Evolutionary conservation across 441 rosid species (phyloP).

Genomic region (Breynia disticha): DNA sequence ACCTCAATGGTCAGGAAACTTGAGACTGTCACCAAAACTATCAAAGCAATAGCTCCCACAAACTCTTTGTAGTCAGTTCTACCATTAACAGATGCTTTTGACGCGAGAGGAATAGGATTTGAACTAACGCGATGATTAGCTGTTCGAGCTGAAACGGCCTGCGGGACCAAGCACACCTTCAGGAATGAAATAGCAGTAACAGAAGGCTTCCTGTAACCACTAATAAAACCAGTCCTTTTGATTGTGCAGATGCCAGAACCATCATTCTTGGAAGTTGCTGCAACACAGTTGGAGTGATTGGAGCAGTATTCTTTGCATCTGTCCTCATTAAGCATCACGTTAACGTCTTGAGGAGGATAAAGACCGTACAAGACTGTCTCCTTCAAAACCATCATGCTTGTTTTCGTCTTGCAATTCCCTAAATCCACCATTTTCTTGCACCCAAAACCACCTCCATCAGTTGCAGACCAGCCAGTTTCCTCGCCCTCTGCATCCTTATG

Average conservation of each 20-base stretch:
- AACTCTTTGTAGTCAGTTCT: conserved; percentile 13
- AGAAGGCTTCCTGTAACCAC: conserved; percentile 28
- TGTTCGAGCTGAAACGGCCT: conserved; percentile 28
- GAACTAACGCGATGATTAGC: conserved; percentile 12
- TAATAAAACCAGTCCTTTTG: conserved; percentile 24
- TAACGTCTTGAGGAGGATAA: conserved; percentile 28
- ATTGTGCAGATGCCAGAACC: conserved; percentile 31
- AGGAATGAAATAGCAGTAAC: conserved; percentile 24
- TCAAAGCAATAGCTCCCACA: conserved; percentile 18
- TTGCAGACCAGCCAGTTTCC: conserved; percentile 13
- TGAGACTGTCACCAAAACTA: conserved; percentile 20
- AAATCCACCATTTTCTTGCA: conserved; percentile 31
- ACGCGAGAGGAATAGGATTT: conserved; percentile 12
- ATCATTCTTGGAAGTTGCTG: conserved; percentile 30
- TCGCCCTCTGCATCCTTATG: conserved; percentile 12
- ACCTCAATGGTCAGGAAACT: conserved; percentile 20
- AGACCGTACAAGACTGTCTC: conserved; percentile 26
- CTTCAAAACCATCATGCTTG: conserved; percentile 23
- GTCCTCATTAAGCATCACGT: conserved; percentile 26
- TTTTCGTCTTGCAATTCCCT: conserved; percentile 26
- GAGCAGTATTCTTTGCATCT: conserved; percentile 27
- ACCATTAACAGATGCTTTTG: conserved; percentile 13
- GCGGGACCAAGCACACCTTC: conserved; percentile 31
- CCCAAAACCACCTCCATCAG: conserved; percentile 16
- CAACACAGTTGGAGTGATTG: conserved; percentile 23